Conservation (phyloP, 495 filamentous ascomycete genomes). For the Annulohypoxylon bovei region DNA sequence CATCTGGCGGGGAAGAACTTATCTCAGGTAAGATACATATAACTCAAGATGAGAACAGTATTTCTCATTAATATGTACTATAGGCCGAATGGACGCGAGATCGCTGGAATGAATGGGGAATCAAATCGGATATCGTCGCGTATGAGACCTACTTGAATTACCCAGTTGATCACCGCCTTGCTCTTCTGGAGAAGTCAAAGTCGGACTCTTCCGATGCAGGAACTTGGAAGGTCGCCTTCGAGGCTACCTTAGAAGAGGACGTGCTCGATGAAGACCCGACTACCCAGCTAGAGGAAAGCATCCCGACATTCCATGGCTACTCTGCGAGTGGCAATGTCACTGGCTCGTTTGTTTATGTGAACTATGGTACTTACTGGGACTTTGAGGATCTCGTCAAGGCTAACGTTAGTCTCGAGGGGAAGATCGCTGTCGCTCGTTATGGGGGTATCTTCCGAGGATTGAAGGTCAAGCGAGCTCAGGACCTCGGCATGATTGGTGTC, state of each 20-base stretch:
- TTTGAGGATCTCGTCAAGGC: conserved; percentile 84
- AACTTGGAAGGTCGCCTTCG: conserved; percentile 73
- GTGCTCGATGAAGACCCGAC: conserved; percentile 86
- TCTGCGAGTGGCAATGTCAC: conserved; percentile 92
- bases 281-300: conserved; percentile 72
- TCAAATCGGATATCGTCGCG: conserved; percentile 74
- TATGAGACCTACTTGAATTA: conserved; percentile 96
- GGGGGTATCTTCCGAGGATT: conserved; percentile 87
- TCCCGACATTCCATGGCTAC: conserved; percentile 97
- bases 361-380: conserved; percentile 86
- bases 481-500: conserved; percentile 88
- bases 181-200: conserved; percentile 70
- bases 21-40: conserved; percentile 55
- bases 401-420: conserved; percentile 79
- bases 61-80: not conserved
- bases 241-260: conserved; percentile 86
- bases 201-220: conserved; percentile 31
- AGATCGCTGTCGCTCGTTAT: conserved; percentile 89
- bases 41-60: not conserved
- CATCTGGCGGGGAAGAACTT: conserved; percentile 92
- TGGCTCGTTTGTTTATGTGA: conserved; percentile 79
- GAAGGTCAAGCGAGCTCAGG: conserved; percentile 92
- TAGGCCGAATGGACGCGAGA: conserved; percentile 90
- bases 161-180: conserved; percentile 80
- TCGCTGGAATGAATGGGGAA: conserved; percentile 84